Evolutionary conservation across 1,284 basidiomycete genomes (phyloP).

Genomic region (Marasmius fiardii): DNA sequence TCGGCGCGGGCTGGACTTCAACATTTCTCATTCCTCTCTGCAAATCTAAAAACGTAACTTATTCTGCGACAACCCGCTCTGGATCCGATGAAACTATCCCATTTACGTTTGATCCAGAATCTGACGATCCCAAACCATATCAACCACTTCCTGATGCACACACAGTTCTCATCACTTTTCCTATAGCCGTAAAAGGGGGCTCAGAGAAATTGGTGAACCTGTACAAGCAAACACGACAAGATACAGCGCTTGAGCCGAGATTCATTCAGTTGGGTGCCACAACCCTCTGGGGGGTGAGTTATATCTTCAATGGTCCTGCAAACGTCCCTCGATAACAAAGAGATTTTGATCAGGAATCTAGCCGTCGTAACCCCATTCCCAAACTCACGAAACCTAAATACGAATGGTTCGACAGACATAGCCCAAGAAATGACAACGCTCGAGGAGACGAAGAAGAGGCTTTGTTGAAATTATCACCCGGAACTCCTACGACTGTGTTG

Average conservation of each 20-base stretch:
- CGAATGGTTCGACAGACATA: slow-evolving; percentile 51
- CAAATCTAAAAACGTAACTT: slow-evolving; percentile 34
- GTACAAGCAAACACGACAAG: slow-evolving; percentile 15
- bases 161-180: slow-evolving; percentile 64
- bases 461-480: slow-evolving; percentile 43
- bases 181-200: slow-evolving; percentile 44
- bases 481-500: slow-evolving; percentile 48
- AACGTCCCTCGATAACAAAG: too few relatives aligned
- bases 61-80: slow-evolving; percentile 54
- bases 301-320: neutral
- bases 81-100: slow-evolving; percentile 42
- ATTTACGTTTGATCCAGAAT: slow-evolving; percentile 47
- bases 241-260: slow-evolving; percentile 17
- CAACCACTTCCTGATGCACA: slow-evolving; percentile 47
- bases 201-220: slow-evolving; percentile 31
- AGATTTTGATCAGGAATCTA: neutral
- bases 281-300: slow-evolving; percentile 59
- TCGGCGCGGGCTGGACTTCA: slow-evolving; percentile 71
- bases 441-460: slow-evolving; percentile 52
- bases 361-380: neutral
- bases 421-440: slow-evolving; percentile 37
- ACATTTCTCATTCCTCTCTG: slow-evolving; percentile 61
- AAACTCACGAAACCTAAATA: neutral
- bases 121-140: slow-evolving; percentile 40
- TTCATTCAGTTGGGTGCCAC: slow-evolving; percentile 64